phyloP scores from a whole-genome alignment of 768 basidiomycete species.

The Filobasidium wieringae region DNA sequence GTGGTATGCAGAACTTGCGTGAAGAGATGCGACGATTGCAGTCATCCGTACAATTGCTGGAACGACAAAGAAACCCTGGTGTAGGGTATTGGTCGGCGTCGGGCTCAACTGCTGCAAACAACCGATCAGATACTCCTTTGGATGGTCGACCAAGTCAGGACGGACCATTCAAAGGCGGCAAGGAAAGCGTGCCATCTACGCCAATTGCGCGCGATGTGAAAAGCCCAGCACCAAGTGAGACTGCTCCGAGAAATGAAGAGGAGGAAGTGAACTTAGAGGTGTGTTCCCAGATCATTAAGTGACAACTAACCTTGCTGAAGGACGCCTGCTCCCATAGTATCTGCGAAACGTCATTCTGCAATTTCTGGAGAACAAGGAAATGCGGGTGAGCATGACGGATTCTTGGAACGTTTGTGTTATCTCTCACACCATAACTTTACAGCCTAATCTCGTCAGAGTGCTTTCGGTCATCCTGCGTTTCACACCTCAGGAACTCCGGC shows the following conservation, averaged over 20 bases:
- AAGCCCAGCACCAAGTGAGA: not conserved
- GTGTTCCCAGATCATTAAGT: constrained; percentile 3
- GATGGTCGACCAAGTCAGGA: constrained; percentile 4
- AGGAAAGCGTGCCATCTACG: constrained; percentile 1
- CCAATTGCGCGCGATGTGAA: constrained; percentile 16
- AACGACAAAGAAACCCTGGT: constrained; percentile 82
- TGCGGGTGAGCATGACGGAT: constrained; percentile 59
- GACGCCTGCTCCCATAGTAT: constrained; percentile 44
- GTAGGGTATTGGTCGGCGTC: constrained; percentile 70
- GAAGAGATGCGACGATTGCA: constrained; percentile 95
- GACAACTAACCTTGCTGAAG: not conserved
- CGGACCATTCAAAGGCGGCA: constrained; percentile 11
- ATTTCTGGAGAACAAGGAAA: constrained; percentile 96
- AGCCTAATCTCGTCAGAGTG: constrained; percentile 84
- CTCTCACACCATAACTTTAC: not conserved
- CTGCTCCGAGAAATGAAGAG: constrained; percentile 44
- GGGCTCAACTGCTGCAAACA: constrained; percentile 10
- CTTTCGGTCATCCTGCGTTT: constrained; percentile 85
- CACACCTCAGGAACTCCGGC: constrained; percentile 84
- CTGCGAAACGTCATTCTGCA: constrained; percentile 90
- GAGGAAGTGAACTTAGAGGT: constrained; percentile 85
- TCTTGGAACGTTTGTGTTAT: not conserved
- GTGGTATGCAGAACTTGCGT: constrained; percentile 55
- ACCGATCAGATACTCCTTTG: not conserved
- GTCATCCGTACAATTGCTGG: constrained; percentile 76